Evolutionary conservation across 2,329 filamentous ascomycete species (phyloP), one percentile per base, ranked within the genome.

Genomic region (Cadophora gregata): DNA sequence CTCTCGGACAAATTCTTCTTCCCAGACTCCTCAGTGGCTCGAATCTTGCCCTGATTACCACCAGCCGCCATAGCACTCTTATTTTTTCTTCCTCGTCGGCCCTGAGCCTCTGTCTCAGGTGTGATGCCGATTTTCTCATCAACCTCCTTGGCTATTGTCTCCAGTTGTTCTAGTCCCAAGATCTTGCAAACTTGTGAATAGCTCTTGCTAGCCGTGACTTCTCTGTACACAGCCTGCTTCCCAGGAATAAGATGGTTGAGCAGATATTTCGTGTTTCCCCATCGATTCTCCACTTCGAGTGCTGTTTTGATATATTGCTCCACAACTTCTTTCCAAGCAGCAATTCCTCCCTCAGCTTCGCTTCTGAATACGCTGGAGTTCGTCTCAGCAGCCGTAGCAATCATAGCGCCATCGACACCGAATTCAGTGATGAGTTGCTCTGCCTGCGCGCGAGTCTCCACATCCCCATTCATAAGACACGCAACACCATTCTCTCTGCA

Each of bases 391-490:
- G 93, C 86, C 3, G 93, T 96, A 10, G 96, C 96, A 74, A 99
- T 98, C 96, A 99, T 99, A 68, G 93, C 96, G 6, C 94, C 95
- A 75, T 98, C 94, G 6, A 91, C 92, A n/a, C 89, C 90, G 76
- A 87, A 97, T 77, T 97, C 90, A 29, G 86, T 75, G 68, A 93
- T 90, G 7, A 99, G 83, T 67, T 82, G 77, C 8, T 91, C 76
- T 0, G 89, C 95, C 67, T 97, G 83, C 60, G 93, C 90, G 63
- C 92, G 87, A 45, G 83, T 87, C 63, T 85, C 87, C 0, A 99
- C 93, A 75, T 99, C 96, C 58, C 96, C 96, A 76, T 99, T 99
- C 89, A 98, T 94, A 48, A 98, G 80, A 76, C 95, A 97, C 9
- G 95, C 93, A 2, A 99, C 93, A 31, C 95, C 95, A 12, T 89